Evolutionary conservation across 1,284 basidiomycete genomes (phyloP).

Genomic region (Ustilago crameri): DNA sequence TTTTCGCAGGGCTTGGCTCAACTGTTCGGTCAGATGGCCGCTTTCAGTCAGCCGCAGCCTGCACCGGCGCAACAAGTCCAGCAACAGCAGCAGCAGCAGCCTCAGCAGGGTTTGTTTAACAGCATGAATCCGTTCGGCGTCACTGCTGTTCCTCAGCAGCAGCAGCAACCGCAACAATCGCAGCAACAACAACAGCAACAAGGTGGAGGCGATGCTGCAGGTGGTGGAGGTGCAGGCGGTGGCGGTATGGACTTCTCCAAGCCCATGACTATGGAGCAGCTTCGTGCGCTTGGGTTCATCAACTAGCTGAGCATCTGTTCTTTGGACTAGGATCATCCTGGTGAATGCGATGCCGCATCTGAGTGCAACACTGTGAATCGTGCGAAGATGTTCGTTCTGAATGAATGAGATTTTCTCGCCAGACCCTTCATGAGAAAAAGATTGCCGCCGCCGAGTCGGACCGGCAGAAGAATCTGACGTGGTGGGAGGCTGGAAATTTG

Average conservation of each 20-base stretch:
- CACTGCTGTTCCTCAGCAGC: slow-evolving; percentile 8
- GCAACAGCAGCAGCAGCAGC: slow-evolving; percentile 17
- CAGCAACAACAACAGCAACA: slow-evolving; percentile 17
- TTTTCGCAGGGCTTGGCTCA: slow-evolving; percentile 15
- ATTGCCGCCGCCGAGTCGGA: no score
- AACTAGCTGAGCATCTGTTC: slow-evolving; percentile 2
- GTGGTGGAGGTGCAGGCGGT: not conserved
- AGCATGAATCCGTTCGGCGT: slow-evolving; percentile 1
- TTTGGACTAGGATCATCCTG: not conserved
- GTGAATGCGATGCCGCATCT: not conserved
- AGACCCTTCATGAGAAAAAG: no score
- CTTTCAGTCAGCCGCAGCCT: not conserved
- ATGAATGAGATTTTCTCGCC: no score
- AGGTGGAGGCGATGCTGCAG: not conserved
- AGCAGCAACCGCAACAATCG: slow-evolving; percentile 1
- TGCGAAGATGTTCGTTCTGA: no score
- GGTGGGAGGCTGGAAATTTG: not conserved
- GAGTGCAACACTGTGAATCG: no score
- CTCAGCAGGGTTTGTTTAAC: slow-evolving; percentile 7
- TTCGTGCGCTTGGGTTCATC: slow-evolving; percentile 44
- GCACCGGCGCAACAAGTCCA: slow-evolving; percentile 1
- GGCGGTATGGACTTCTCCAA: slow-evolving; percentile 33
- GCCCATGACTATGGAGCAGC: slow-evolving; percentile 47
- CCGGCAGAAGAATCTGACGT: no score
- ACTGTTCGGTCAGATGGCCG: slow-evolving; percentile 9